phyloP scores from a whole-genome alignment of 805 yeast genomes.

The Starmera dryadoides region DNA sequence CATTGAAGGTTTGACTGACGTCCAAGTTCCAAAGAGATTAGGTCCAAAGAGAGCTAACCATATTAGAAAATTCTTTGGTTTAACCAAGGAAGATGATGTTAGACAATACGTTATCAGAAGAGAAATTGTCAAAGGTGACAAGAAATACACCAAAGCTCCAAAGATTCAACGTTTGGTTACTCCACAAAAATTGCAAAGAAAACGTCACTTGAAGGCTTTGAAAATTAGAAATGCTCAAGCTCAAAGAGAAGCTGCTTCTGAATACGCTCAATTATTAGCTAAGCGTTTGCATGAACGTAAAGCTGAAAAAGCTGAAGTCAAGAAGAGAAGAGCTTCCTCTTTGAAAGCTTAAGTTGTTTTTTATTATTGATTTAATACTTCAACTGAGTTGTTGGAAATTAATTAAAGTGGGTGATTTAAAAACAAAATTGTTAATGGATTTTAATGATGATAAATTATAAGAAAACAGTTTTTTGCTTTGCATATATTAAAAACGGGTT shows the following conservation, averaged over 20 bases:
- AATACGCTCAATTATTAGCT: slow-evolving; percentile 98
- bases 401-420: no score
- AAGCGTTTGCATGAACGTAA: slow-evolving; percentile 97
- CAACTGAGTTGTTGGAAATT: no score
- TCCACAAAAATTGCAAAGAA: slow-evolving; percentile 98
- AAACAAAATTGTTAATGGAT: not conserved
- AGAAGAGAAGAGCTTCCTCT: slow-evolving; percentile 99
- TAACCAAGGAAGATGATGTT: slow-evolving; percentile 88
- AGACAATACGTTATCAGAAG: slow-evolving; percentile 89
- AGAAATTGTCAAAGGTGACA: slow-evolving; percentile 96
- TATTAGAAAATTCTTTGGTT: slow-evolving; percentile 99
- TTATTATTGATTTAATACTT: no score
- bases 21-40: slow-evolving; percentile 95
- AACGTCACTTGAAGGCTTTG: slow-evolving; percentile 91
- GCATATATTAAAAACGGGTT: not conserved
- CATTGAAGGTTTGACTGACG: slow-evolving; percentile 92
- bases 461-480: not conserved
- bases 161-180: slow-evolving; percentile 99
- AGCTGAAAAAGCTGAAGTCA: slow-evolving; percentile 97
- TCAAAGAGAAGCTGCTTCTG: slow-evolving; percentile 99
- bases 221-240: slow-evolving; percentile 96
- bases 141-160: slow-evolving; percentile 99
- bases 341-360: slow-evolving; percentile 64
- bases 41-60: slow-evolving; percentile 99
- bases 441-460: not conserved